These are phyloP conservation scores for Dactylorhiza incarnata DNA, from an alignment of 106 monocot species.

Conservation along the genomic window DNA sequence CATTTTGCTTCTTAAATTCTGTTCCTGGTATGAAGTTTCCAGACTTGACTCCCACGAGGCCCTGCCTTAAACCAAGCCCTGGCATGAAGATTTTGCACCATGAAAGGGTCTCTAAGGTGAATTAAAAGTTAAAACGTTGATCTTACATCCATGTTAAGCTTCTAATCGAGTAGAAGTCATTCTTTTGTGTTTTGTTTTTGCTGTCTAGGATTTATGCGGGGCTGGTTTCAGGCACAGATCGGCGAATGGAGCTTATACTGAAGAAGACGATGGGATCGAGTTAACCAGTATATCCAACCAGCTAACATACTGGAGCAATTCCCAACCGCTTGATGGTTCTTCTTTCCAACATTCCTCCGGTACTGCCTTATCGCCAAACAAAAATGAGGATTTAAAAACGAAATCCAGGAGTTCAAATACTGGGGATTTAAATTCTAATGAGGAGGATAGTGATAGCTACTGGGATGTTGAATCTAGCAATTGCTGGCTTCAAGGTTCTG, in stretches of 20 bases:
- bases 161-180: not conserved
- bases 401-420: conserved; percentile 11
- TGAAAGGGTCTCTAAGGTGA: not conserved
- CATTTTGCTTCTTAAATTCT: conserved; percentile 38
- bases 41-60: conserved; percentile 4
- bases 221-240: conserved; percentile 29
- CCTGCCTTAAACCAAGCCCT: not conserved
- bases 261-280: conserved; percentile 19
- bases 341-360: conserved; percentile 20
- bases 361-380: conserved; percentile 32
- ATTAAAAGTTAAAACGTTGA: not conserved
- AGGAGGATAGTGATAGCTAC: not conserved
- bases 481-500: conserved; percentile 6
- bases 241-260: conserved; percentile 1
- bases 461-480: conserved; percentile 16
- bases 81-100: not conserved
- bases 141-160: not conserved
- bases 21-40: conserved; percentile 27
- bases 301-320: conserved; percentile 42
- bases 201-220: conserved; percentile 29
- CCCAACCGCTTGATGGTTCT: conserved; percentile 32
- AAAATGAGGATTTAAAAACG: conserved; percentile 30
- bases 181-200: not conserved
- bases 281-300: conserved; percentile 37
- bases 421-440: not conserved